A percentile compares a stretch with the other conserved stretches of the same genome.
These are phyloP conservation scores for Colletotrichum truncatum DNA, from an alignment of 2,329 filamentous ascomycete species.

Conservation along the genomic window DNA sequence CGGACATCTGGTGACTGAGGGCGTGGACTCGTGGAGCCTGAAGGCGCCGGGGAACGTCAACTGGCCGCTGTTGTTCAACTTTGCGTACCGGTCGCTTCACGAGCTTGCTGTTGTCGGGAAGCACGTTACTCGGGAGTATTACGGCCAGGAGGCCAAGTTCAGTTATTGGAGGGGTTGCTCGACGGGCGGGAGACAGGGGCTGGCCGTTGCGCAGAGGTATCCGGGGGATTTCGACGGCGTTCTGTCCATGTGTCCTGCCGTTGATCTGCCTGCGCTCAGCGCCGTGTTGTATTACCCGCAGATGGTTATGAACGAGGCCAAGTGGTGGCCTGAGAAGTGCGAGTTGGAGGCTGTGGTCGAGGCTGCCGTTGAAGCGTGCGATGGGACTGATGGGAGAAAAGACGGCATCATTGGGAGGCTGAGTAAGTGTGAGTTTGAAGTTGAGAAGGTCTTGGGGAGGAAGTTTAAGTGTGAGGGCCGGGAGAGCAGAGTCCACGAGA, in stretches of 20 bases:
- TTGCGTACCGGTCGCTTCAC: neutral
- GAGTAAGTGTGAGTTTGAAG: conserved; percentile 26
- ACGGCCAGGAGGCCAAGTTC: conserved; percentile 49
- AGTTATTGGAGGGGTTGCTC: conserved; percentile 67
- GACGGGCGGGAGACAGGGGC: conserved; percentile 66
- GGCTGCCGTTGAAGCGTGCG: conserved; percentile 48
- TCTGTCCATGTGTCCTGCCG: conserved; percentile 56
- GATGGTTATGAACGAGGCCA: neutral
- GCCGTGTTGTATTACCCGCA: neutral
- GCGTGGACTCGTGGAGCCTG: conserved; percentile 26
- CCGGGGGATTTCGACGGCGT: conserved; percentile 68
- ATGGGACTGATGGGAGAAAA: conserved; percentile 54
- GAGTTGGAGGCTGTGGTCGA: conserved; percentile 45
- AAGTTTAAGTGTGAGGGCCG: conserved; percentile 31
- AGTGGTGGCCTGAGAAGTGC: conserved; percentile 2
- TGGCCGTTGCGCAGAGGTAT: conserved; percentile 61
- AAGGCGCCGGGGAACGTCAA: conserved; percentile 15
- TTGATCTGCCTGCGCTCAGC: conserved; percentile 31
- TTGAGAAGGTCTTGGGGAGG: conserved; percentile 20
- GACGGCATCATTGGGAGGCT: conserved; percentile 51
- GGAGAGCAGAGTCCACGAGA: conserved; percentile 29
- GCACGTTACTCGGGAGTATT: conserved; percentile 54
- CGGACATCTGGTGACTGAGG: conserved; percentile 27
- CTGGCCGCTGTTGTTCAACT: neutral
- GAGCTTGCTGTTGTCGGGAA: conserved; percentile 57